These are phyloP conservation scores for Venturia asperata DNA, from an alignment of 2,329 filamentous ascomycete genomes.

Conservation along the genomic window DNA sequence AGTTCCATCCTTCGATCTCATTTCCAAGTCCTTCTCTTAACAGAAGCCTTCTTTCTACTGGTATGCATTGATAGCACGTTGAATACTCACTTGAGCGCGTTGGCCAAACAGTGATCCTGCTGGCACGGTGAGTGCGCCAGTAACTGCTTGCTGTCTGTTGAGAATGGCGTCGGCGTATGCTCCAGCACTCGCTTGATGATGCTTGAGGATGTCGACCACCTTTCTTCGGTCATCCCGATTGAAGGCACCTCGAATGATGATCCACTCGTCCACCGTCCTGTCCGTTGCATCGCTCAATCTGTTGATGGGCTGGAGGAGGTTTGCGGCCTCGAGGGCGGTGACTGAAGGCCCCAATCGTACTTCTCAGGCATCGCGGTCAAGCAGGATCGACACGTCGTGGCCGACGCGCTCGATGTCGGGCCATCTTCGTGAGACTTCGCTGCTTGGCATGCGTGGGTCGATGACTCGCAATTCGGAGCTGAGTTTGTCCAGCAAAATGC, in stretches of 20 bases:
- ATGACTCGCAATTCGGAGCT: background rate
- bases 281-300: constrained; percentile 4
- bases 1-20: background rate
- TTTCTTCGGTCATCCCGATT: background rate
- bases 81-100: background rate
- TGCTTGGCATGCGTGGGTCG: constrained; percentile 2
- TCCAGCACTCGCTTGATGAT: background rate
- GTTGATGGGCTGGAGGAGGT: background rate
- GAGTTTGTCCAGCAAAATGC: background rate
- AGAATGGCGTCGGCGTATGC: constrained; percentile 7
- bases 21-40: background rate
- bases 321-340: background rate
- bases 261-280: background rate
- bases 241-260: background rate
- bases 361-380: background rate
- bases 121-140: background rate
- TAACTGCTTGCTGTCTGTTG: background rate
- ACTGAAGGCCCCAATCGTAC: background rate
- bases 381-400: background rate
- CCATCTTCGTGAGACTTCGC: background rate
- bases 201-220: background rate
- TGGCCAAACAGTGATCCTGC: background rate
- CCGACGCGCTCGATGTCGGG: background rate
- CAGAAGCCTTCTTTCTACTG: background rate
- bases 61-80: background rate